Percentiles rank a stretch among this genome's conserved stretches.
These are phyloP conservation scores for Lobulomyces angularis DNA, from an alignment of 192 early-diverging fungal species.

Conservation along the genomic window DNA sequence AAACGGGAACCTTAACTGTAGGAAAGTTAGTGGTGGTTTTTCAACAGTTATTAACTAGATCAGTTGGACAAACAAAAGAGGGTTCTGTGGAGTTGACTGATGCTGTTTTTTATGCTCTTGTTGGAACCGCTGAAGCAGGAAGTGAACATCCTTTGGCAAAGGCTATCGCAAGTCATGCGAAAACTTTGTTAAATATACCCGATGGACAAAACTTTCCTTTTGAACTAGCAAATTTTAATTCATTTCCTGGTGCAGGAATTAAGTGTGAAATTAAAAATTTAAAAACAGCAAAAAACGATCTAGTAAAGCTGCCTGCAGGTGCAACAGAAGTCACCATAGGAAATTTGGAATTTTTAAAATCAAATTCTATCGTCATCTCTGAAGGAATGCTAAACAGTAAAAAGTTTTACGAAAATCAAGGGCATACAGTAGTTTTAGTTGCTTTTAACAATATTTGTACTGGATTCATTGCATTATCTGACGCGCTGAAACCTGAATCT, in stretches of 20 bases:
- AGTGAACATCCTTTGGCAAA: conserved; percentile 88
- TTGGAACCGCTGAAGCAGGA: conserved; percentile 64
- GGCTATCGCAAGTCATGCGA: conserved; percentile 43
- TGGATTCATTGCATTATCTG: conserved; percentile 71
- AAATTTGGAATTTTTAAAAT: conserved; percentile 52
- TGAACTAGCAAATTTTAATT: conserved; percentile 44
- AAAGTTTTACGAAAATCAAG: conserved; percentile 44
- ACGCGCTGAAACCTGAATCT: conserved; percentile 71
- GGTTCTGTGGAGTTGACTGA: conserved; percentile 22
- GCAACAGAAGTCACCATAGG: conserved; percentile 50
- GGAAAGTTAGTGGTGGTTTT: conserved; percentile 34
- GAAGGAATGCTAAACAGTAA: conserved; percentile 17
- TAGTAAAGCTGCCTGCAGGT: background rate
- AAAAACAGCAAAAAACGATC: background rate
- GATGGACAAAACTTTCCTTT: conserved; percentile 11
- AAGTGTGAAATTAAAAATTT: conserved; percentile 32
- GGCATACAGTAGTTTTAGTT: conserved; percentile 70
- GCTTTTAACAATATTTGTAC: conserved; percentile 43
- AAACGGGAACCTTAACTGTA: conserved; percentile 88
- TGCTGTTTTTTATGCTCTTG: conserved; percentile 40
- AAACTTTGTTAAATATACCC: conserved; percentile 13
- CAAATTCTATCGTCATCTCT: conserved; percentile 31
- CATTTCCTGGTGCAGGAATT: conserved; percentile 59
- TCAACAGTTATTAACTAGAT: background rate
- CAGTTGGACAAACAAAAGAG: background rate